Base-by-base conservation (phyloP, 1,139 yeast genomes). In the Debaryomyces psychrophilus region DNA sequence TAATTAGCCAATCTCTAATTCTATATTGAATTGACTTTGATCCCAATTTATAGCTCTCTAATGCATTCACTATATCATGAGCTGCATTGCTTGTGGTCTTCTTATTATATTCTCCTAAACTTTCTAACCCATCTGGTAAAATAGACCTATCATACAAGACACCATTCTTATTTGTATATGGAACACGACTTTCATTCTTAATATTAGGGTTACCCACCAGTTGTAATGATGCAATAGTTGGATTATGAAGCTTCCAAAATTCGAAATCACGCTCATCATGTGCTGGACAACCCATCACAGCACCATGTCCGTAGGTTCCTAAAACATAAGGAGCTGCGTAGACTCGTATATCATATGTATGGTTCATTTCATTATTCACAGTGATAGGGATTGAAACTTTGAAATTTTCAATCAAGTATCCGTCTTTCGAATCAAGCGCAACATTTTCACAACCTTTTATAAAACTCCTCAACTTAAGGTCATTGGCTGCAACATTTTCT, bases 271-370 rank as follows among this genome's bases (percentile, higher is more conserved):
- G 76, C 38, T 73, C 71, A 61, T 93, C 98, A 64, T 92, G 98
- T 0, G 87, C 97, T 1, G 99, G 99, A 58, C 95, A 89, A 1
- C 99, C 99, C 98, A 93, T 92, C 0, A 93, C 98, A 1, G 97
- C 96, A 38, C 96, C 96, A 51, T 81, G 81, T 0, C 97, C 98
- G 60, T 92, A 92, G 4, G 79, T 71, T 4, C 87, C 83, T 31
- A 92, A 64, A 0, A 93, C 98, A 64, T 90, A 93, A 0, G 97
- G 96, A 0, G 98, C 97, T 2, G 79, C 92, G 69, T 81, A 93
- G 0, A 93, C 82, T 0, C 97, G 97, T 5, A 92, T 53, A 25
- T 66, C 55, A 48, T 44, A 71, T 0, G 29, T 38, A 2, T 45
- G 36, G 1, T 20, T 31, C 1, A 26, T 42, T 1, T 57, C 45